Percentiles rank a stretch among this genome's conserved stretches.
Conservation (phyloP, 2,329 filamentous ascomycete genomes). For the Beauveria australis region DNA sequence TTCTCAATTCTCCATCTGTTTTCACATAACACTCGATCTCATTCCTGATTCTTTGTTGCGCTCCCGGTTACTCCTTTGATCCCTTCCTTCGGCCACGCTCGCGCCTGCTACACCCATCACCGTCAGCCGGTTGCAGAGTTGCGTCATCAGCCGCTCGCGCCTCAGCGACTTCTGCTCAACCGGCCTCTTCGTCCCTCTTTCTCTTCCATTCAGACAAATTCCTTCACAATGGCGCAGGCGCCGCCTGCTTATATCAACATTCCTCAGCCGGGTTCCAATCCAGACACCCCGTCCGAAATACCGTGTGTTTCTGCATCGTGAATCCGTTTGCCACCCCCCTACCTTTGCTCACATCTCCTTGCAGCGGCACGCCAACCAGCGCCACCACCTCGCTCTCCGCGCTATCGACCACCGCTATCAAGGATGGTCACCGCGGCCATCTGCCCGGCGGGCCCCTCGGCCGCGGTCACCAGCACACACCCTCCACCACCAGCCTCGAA, state of each 20-base stretch:
- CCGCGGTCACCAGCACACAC: constrained; percentile 51
- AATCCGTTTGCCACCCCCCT: not conserved
- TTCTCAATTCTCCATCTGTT: not conserved
- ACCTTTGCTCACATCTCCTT: constrained; percentile 13
- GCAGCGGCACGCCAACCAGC: constrained; percentile 84
- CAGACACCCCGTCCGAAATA: constrained; percentile 80
- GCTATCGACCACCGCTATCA: constrained; percentile 89
- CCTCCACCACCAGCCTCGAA: constrained; percentile 65
- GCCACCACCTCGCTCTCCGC: constrained; percentile 86
- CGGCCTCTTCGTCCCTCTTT: not conserved
- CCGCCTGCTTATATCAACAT: constrained; percentile 71
- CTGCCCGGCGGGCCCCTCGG: constrained; percentile 43
- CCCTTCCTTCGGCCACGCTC: not conserved
- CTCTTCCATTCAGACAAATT: constrained; percentile 6
- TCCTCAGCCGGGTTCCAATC: constrained; percentile 71
- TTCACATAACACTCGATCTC: not conserved
- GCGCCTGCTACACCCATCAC: not conserved
- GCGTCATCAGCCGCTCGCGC: not conserved
- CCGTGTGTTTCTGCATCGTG: constrained; percentile 53
- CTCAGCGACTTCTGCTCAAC: not conserved
- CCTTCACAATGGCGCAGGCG: constrained; percentile 29
- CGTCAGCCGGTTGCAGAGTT: not conserved
- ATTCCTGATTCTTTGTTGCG: not conserved
- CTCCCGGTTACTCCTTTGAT: not conserved
- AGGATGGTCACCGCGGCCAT: constrained; percentile 87